These are phyloP conservation scores for Terana coerulea DNA, from an alignment of 768 basidiomycete genomes.

Conservation along the genomic window DNA sequence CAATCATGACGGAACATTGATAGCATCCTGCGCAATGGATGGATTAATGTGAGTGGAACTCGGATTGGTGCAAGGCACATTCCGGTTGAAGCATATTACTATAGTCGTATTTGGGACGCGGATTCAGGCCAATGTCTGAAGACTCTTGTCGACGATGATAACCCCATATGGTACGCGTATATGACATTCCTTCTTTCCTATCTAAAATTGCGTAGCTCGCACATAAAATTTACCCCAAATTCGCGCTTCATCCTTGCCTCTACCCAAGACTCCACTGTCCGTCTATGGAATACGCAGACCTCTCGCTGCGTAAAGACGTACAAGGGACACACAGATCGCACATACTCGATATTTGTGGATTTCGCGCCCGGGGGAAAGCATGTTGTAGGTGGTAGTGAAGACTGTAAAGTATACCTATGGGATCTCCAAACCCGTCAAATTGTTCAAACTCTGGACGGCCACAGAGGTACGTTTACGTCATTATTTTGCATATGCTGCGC, in stretches of 20 bases:
- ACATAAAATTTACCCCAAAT: slow-evolving; percentile 90
- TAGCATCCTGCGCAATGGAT: slow-evolving; percentile 95
- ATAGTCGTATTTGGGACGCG: slow-evolving; percentile 95
- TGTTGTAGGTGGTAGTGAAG: slow-evolving; percentile 88
- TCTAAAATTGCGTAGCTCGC: slow-evolving; percentile 49
- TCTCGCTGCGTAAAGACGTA: slow-evolving; percentile 93
- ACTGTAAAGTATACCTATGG: slow-evolving; percentile 85
- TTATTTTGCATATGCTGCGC: slow-evolving; percentile 15
- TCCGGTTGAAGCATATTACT: neutral
- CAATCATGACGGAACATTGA: slow-evolving; percentile 91
- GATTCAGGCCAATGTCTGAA: slow-evolving; percentile 97
- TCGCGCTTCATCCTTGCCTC: slow-evolving; percentile 85
- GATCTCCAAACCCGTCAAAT: slow-evolving; percentile 80
- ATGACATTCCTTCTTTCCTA: neutral
- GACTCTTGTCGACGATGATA: slow-evolving; percentile 94
- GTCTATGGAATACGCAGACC: slow-evolving; percentile 91
- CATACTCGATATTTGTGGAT: slow-evolving; percentile 72
- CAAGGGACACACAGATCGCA: slow-evolving; percentile 80
- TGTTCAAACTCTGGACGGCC: slow-evolving; percentile 72
- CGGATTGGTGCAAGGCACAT: neutral
- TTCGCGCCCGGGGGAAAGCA: slow-evolving; percentile 64
- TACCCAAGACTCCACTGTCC: slow-evolving; percentile 92
- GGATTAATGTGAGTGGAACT: slow-evolving; percentile 76
- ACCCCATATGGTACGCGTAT: slow-evolving; percentile 74
- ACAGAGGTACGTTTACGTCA: slow-evolving; percentile 54